Evolutionary conservation across 257 asterid species (phyloP), one percentile per base, ranked within the genome.

Genomic region (Primulina eburnea): DNA sequence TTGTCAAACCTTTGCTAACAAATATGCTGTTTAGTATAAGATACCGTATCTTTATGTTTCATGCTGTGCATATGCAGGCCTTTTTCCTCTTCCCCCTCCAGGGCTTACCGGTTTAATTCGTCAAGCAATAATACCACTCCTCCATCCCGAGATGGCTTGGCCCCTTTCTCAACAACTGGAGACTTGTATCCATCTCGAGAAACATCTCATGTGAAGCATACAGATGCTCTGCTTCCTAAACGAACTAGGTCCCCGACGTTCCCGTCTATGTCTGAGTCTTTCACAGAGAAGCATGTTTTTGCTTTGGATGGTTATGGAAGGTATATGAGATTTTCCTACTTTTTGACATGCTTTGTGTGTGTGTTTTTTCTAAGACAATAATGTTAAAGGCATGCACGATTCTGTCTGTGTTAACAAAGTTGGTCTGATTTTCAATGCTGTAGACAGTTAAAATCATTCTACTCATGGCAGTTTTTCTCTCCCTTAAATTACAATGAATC

Each of bases 181-280:
- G 83, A 33, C 69, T 33, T 79, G 55, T 65, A 83, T 71, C 86
- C 77, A 67, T 71, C 83, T 72, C 85, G 77, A 69, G 79, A 83
- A 69, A 84, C 78, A 60, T 66, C 72, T 60, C 86, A 81, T 71
- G 43, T 75, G 69, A 83, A 76, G 79, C 74, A 79, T 80, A 80
- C 72, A 16, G 88, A 85, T 75, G 78, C 61, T 76, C 89, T 83
- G 67, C 84, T 69, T 71, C 76, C 88, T 57, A 93, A 87, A 76
- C 77, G 92, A 80, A 80, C 86, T 62, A 94, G 96, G 81, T 89
- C 96, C 37, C 95, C 98, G 43, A 79, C 87, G 74, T 71, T 43
- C 62, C 78, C 83, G 52, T 66, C 83, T 70, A 65, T 71, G 1
- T 29, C 72, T 65, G 82, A 69, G 64, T 81, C 71, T 73, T 77